Evolutionary conservation across 495 filamentous ascomycete species (phyloP).

Genomic region (Lepraria neglecta): DNA sequence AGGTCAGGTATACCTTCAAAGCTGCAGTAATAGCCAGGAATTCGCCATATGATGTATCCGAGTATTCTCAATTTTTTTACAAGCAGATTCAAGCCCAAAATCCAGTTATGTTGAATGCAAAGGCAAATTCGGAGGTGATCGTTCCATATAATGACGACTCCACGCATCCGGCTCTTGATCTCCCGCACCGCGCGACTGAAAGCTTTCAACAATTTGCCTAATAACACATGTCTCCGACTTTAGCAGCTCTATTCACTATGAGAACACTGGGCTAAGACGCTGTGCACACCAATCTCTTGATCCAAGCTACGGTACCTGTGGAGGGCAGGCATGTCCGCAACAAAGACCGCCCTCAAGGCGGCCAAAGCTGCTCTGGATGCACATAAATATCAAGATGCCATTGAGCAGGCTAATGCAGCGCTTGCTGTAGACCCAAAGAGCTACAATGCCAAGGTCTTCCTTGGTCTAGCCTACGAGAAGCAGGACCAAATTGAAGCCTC

Average conservation of each 20-base stretch:
- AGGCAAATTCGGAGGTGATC: neutral
- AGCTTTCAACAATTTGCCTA: neutral
- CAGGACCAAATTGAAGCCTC: slow-evolving; percentile 61
- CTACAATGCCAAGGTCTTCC: slow-evolving; percentile 77
- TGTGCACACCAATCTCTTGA: neutral
- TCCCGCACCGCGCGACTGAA: slow-evolving; percentile 1
- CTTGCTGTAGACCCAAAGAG: slow-evolving; percentile 67
- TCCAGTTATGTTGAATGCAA: neutral
- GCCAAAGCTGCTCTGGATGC: slow-evolving; percentile 72
- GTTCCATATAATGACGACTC: too few relatives aligned
- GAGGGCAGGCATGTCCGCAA: slow-evolving; percentile 41
- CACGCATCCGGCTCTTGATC: neutral
- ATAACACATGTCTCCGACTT: neutral
- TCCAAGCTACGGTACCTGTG: neutral
- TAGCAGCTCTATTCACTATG: neutral
- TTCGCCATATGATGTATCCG: too few relatives aligned
- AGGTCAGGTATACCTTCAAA: neutral
- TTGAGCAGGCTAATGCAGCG: slow-evolving; percentile 57
- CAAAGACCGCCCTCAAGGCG: slow-evolving; percentile 77
- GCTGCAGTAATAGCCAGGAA: too few relatives aligned
- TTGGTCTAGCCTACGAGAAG: slow-evolving; percentile 74
- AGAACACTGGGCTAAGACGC: neutral
- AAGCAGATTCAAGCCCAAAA: too few relatives aligned
- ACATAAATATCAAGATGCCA: slow-evolving; percentile 69
- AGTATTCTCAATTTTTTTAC: too few relatives aligned